phyloP scores from a whole-genome alignment of 2,329 filamentous ascomycete genomes.

The Didymella lethalis region DNA sequence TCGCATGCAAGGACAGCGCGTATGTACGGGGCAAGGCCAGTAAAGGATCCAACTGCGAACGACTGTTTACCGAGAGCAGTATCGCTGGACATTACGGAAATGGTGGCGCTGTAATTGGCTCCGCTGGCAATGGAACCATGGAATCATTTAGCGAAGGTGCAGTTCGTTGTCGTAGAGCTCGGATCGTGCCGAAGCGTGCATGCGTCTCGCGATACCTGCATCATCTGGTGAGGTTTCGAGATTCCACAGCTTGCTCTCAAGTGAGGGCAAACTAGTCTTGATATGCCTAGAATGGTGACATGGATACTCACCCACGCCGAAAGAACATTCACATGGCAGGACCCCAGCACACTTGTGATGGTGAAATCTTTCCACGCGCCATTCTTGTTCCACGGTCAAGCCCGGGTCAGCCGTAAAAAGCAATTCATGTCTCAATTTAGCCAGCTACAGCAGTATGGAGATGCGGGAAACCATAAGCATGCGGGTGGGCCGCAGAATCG shows the following conservation, averaged over 20 bases:
- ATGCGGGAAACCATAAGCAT: slow-evolving; percentile 21
- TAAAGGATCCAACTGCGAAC: slow-evolving; percentile 8
- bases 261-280: slow-evolving; percentile 22
- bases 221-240: slow-evolving; percentile 18
- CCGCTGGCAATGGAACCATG: not conserved
- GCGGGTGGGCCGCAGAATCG: slow-evolving; percentile 25
- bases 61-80: slow-evolving; percentile 10
- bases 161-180: slow-evolving; percentile 14
- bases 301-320: slow-evolving; percentile 12
- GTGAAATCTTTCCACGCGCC: slow-evolving; percentile 13
- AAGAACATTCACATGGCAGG: slow-evolving; percentile 14
- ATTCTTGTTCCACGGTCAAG: slow-evolving; percentile 13
- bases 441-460: slow-evolving; percentile 21
- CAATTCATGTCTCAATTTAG: slow-evolving; percentile 11
- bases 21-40: slow-evolving; percentile 6
- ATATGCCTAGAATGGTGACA: slow-evolving; percentile 20
- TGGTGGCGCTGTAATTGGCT: slow-evolving; percentile 5
- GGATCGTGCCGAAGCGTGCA: slow-evolving; percentile 16
- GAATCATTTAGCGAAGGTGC: slow-evolving; percentile 4
- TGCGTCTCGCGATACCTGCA: slow-evolving; percentile 17
- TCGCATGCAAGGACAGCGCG: slow-evolving; percentile 22
- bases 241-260: slow-evolving; percentile 10
- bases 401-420: slow-evolving; percentile 19
- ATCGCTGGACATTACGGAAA: slow-evolving; percentile 4
- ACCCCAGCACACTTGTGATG: slow-evolving; percentile 2